These are phyloP conservation scores for Daldinia bambusicola DNA, from an alignment of 495 filamentous ascomycete genomes.

Conservation along the genomic window DNA sequence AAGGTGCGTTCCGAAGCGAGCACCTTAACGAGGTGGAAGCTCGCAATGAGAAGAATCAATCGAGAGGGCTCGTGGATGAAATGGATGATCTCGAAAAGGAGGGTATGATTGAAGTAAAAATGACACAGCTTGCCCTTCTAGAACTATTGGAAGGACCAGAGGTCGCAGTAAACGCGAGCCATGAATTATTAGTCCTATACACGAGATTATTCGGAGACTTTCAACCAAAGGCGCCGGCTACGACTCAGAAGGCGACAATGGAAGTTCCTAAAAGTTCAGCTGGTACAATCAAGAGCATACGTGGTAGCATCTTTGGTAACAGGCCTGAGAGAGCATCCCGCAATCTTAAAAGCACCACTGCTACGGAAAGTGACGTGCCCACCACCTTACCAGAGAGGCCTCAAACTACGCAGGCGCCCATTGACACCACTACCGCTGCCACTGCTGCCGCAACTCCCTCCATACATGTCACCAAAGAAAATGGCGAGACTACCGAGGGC, in stretches of 20 bases:
- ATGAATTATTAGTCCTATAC: slow-evolving; percentile 85
- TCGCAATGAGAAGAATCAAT: slow-evolving; percentile 49
- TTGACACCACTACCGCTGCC: slow-evolving; percentile 40
- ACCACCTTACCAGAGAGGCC: slow-evolving; percentile 50
- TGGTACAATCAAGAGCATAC: slow-evolving; percentile 75
- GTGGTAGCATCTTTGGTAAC: slow-evolving; percentile 78
- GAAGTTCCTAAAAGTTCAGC: slow-evolving; percentile 74
- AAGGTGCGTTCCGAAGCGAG: slow-evolving; percentile 62
- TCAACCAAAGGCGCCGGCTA: slow-evolving; percentile 50
- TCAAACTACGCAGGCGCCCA: slow-evolving; percentile 57
- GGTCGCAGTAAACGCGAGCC: slow-evolving; percentile 82
- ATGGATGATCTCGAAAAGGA: slow-evolving; percentile 83
- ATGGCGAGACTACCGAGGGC: slow-evolving; percentile 46
- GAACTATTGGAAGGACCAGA: slow-evolving; percentile 85
- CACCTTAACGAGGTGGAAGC: slow-evolving; percentile 62
- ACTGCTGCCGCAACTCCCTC: slow-evolving; percentile 40
- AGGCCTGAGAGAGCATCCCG: slow-evolving; percentile 53
- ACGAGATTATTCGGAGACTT: slow-evolving; percentile 75
- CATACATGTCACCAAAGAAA: slow-evolving; percentile 55
- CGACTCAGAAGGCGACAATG: slow-evolving; percentile 45
- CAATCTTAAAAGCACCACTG: slow-evolving; percentile 45
- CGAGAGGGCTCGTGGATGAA: slow-evolving; percentile 70
- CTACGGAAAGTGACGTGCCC: slow-evolving; percentile 45
- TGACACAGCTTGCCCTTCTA: slow-evolving; percentile 87
- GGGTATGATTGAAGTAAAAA: slow-evolving; percentile 86